These are phyloP conservation scores for Trichothecium roseum DNA, from an alignment of 2,329 filamentous ascomycete species.

Conservation along the genomic window DNA sequence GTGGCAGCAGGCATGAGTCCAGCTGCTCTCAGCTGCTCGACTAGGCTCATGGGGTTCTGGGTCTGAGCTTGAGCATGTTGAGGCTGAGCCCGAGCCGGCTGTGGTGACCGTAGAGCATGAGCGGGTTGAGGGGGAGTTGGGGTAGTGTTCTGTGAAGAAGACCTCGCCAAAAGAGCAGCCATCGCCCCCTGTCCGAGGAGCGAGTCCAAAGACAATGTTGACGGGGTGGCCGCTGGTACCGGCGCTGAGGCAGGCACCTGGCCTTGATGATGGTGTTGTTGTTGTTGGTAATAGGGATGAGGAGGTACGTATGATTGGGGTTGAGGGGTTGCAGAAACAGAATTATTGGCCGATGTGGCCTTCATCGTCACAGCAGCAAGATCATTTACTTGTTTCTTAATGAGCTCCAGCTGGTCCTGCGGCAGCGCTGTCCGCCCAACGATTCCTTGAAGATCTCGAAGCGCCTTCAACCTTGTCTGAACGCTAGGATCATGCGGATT, in stretches of 20 bases:
- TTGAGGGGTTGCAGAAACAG: conserved; percentile 10
- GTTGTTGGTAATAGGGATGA: conserved; percentile 1
- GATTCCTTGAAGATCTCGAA: conserved; percentile 68
- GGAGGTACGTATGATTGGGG: conserved; percentile 3
- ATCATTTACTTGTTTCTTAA: conserved; percentile 75
- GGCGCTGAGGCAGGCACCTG: conserved; percentile 9
- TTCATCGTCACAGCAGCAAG: conserved; percentile 55
- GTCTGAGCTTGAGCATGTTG: conserved; percentile 19
- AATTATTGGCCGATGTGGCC: conserved; percentile 25
- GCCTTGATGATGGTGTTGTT: neutral
- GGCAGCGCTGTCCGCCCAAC: conserved; percentile 69
- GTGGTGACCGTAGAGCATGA: conserved; percentile 38
- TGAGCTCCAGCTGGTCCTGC: conserved; percentile 70
- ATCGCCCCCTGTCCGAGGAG: conserved; percentile 50
- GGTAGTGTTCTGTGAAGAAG: conserved; percentile 36
- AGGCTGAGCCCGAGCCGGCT: conserved; percentile 24
- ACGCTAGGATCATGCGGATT: conserved; percentile 67
- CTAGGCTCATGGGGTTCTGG: conserved; percentile 45
- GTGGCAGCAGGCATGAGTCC: conserved; percentile 44
- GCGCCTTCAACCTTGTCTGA: conserved; percentile 71
- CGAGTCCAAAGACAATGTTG: conserved; percentile 42
- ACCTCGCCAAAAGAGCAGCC: conserved; percentile 46
- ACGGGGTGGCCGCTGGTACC: conserved; percentile 5
- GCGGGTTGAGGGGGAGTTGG: conserved; percentile 29
- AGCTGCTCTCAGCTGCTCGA: conserved; percentile 58